Base-by-base conservation (phyloP, 2,329 filamentous ascomycete genomes). In the Capronia epimyces region DNA sequence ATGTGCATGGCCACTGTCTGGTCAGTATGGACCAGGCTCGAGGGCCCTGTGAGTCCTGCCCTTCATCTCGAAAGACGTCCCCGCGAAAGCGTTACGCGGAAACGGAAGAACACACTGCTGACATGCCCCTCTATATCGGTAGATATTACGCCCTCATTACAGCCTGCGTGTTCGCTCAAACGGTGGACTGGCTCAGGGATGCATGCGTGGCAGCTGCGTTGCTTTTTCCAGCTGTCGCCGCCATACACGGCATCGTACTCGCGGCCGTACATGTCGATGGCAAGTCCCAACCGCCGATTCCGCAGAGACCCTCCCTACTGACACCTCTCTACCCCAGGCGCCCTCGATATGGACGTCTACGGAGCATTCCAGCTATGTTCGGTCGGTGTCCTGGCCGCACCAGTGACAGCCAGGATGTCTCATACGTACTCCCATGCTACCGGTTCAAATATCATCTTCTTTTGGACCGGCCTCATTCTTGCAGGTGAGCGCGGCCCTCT, bases 361-460 rank as follows among this genome's bases (percentile, higher is more conserved):
- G 83, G 83, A 1, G 81, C 81, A 7, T 84, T 86, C 55, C 83
- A 86, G 57, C 64, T 85, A 0, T 86, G 82, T 52, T 74, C 82
- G 0, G 81, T 86, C 31, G 82, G 80, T 10, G 81, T 85, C 13
- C 59, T 86, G 3, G 79, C 80, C 1, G 82, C 79, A 3, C 83
- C 82, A 0, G 72, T 81, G 0, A 83, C 81, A 0, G 80, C 82
- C 18, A 73, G 75, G 54, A 64, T 82, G 37, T 85, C 82, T 1
- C 67, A 67, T 13, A 86, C 82, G 0, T 86, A 86, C 61, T 85
- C 84, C 62, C 72, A 80, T 46, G 75, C 78, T 18, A 79, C 78
- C 0, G 82, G 81, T 1, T 72, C 82, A 29, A 84, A 84, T 55
- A 76, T 78, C 39, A 84, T 86, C 47, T 86, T 85, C 58, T 27